Base-by-base conservation (phyloP, 2,329 filamentous ascomycete species). In the Microdochium bolleyi region DNA sequence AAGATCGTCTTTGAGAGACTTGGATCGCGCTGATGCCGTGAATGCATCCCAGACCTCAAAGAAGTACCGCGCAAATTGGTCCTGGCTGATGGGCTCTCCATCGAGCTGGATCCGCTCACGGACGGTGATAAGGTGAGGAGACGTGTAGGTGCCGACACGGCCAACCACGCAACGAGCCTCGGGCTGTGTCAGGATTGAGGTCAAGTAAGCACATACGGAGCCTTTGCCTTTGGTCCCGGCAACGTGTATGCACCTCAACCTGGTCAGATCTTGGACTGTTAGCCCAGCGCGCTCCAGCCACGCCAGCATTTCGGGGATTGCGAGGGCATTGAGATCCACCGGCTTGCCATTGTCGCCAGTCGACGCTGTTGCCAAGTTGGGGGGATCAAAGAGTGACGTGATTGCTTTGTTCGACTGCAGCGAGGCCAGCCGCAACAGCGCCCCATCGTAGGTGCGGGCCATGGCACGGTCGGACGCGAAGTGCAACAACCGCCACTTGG, bases 201-300 rank as follows among this genome's bases (percentile, higher is more conserved):
- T 89, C 21, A 90, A 80, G 66, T 92, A 92, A 10, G 92, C 87
- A 58, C 88, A 89, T 0, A 90, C 91, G 2, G 89, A 94, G 41
- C 92, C 92, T 68, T 96, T 97, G 55, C 92, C 92, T 68, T 96
- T 97, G 3, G 92, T 96, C 13, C 92, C 92, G 1, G 92, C 89
- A 48, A 97, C 84, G 66, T 97, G 92, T 55, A 97, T 83, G 58
- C 77, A 78, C 16, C 69, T 70, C 51, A 79, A 68, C 3, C 62
- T 58, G 13, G 68, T 61, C 24, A 81, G 71, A 57, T 75, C 72
- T 19, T 14, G 13, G 22, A 8, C 24, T 9, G 9, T 30, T 22
- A 95, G 89, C 49, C 89, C 89, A 52, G 89, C 84, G 56, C 86
- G 86, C 48, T 71, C 74, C 58, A 89, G 83, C 87, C 88, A 95